Percentiles rank a stretch among this genome's conserved stretches.
Conservation (phyloP, 371 early-diverging fungal genomes). For the Apophysomyces variabilis region DNA sequence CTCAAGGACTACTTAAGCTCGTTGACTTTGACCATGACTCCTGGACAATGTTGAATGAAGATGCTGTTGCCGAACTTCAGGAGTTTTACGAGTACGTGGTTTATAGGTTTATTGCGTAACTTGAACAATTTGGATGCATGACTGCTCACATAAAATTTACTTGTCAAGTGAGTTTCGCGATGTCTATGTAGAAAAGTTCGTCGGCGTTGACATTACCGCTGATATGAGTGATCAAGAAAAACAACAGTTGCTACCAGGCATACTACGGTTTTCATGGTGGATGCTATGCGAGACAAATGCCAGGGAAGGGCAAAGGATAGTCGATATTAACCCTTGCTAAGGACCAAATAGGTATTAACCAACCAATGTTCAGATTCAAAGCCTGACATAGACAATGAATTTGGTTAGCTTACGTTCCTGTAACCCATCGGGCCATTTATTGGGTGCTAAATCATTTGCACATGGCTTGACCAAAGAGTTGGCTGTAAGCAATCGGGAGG, state of each 20-base stretch:
- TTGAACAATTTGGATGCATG: background rate
- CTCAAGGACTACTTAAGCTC: background rate
- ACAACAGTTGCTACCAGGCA: background rate
- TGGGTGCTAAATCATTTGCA: background rate
- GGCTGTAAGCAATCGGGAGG: background rate
- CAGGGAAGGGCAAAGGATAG: background rate
- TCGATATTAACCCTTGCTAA: background rate
- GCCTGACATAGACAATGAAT: background rate
- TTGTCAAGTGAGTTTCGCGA: background rate
- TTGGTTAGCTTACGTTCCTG: background rate
- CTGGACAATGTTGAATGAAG: background rate
- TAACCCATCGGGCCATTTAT: background rate
- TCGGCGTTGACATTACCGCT: background rate
- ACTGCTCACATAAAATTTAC: background rate
- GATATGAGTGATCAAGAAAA: slow-evolving; percentile 1
- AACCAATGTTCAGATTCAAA: background rate
- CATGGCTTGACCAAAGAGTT: background rate
- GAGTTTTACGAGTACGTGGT: background rate
- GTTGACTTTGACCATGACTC: background rate
- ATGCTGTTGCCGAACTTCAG: background rate
- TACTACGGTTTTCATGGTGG: background rate
- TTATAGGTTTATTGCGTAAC: background rate
- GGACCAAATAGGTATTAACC: background rate
- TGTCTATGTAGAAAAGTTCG: background rate
- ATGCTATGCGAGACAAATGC: background rate